Evolutionary conservation across 176 grass and related monocot species (phyloP).

Genomic region (Juncus effusus): DNA sequence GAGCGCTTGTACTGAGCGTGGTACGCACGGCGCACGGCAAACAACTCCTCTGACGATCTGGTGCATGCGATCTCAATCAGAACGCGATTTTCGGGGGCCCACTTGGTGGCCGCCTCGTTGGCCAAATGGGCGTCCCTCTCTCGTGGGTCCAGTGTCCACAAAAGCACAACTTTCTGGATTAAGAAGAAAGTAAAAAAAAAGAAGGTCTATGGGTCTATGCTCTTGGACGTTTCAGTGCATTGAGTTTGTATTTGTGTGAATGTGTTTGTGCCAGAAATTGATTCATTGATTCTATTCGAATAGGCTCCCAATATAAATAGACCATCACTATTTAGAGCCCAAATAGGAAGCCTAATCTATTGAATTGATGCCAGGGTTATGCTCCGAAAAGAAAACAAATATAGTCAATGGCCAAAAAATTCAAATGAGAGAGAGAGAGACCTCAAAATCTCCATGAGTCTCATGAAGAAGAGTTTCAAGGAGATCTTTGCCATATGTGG

Average conservation of each 20-base stretch:
- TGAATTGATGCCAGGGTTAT: background rate
- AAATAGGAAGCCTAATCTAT: background rate
- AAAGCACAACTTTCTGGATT: conserved; percentile 59
- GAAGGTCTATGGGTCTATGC: no score
- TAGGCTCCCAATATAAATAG: no score
- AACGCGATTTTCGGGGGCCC: conserved; percentile 59
- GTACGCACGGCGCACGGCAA: conserved; percentile 60
- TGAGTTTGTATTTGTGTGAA: no score
- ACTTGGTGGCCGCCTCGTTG: conserved; percentile 68
- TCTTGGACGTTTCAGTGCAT: no score
- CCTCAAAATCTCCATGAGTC: conserved; percentile 91
- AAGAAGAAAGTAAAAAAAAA: no score
- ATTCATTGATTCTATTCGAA: no score
- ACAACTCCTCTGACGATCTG: conserved; percentile 50
- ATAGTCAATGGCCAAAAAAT: background rate
- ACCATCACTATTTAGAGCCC: no score
- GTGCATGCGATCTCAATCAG: conserved; percentile 81
- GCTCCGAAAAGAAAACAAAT: conserved; percentile 9
- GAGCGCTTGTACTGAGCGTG: conserved; percentile 75
- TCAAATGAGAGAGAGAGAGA: conserved; percentile 17
- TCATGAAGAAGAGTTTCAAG: conserved; percentile 78
- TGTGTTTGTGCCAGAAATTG: no score
- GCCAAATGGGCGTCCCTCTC: conserved; percentile 87
- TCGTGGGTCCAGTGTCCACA: conserved; percentile 76
- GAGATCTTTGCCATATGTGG: conserved; percentile 76